Evolutionary conservation across 2,329 filamentous ascomycete species (phyloP).

Genomic region (Sporothrix brasiliensis): DNA sequence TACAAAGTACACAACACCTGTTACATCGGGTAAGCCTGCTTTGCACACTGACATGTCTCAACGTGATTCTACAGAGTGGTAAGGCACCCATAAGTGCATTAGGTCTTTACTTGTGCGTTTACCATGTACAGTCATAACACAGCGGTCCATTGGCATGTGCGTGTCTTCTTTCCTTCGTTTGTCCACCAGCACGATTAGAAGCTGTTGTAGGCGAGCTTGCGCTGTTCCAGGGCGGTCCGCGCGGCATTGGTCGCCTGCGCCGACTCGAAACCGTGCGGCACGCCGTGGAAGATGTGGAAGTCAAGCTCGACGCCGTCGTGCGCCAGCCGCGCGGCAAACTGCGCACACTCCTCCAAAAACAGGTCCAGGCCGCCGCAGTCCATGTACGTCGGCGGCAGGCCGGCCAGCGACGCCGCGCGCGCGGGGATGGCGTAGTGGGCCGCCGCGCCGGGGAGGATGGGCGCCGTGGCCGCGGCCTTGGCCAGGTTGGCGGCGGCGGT

Average conservation of each 20-base stretch:
- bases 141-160: not conserved
- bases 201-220: slow-evolving; percentile 34
- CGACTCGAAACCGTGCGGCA: slow-evolving; percentile 47
- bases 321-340: slow-evolving; percentile 42
- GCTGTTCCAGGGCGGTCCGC: slow-evolving; percentile 36
- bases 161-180: not conserved
- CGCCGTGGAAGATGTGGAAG: slow-evolving; percentile 47
- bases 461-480: slow-evolving; percentile 6
- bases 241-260: slow-evolving; percentile 32
- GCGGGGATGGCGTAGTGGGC: slow-evolving; percentile 38
- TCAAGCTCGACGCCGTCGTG: slow-evolving; percentile 45
- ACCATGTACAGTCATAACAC: not conserved
- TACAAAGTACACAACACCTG: too few species aligned
- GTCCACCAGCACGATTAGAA: not conserved
- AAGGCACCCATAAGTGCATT: too few species aligned
- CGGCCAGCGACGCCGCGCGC: slow-evolving; percentile 36
- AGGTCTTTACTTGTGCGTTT: not conserved
- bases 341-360: slow-evolving; percentile 44
- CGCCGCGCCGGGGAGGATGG: slow-evolving; percentile 23
- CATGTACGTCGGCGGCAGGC: slow-evolving; percentile 46
- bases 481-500: slow-evolving; percentile 27
- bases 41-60: too few species aligned
- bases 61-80: too few species aligned
- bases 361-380: slow-evolving; percentile 47
- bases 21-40: too few species aligned